Base-by-base conservation (phyloP, 495 filamentous ascomycete genomes). In the Thermochaetoides thermophila region DNA sequence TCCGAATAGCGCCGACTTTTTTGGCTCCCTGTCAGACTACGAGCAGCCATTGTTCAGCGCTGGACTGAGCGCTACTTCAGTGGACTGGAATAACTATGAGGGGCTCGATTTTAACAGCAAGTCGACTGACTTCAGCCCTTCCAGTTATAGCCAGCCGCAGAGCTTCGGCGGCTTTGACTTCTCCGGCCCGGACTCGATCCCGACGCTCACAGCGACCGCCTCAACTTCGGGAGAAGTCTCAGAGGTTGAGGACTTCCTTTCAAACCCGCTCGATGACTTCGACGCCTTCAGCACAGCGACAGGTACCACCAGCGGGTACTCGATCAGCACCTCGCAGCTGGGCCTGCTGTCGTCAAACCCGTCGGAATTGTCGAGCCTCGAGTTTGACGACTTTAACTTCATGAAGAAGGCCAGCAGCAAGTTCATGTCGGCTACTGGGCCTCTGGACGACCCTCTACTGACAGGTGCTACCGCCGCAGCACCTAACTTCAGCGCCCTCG, bases 191-290 rank as follows among this genome's bases (percentile, higher is more conserved):
- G 66, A 66, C 35, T 64, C 65, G 29, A 60, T 69, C 29, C 57
- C 63, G 28, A 71, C 66, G 5, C 58, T 74, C 35, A 63, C 61
- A 10, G 55, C 49, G 19, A 53, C 69, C 5, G 77, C 76, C 2
- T 82, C 78, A 3, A 84, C 76, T 7, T 83, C 78, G 2, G 79
- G 78, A 19, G 78, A 83, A 39, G 71, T 78, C 18, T 84, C 79
- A 10, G 79, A 84, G 52, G 70, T 70, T 10, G 79, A 81, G 33
- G 80, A 85, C 30, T 65, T 66, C 44, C 45, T 60, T 28, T 53
- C 64, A n/a, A 68, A 63, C 38, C 62, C 67, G 34, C 66, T 69
- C 37, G 70, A 73, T 31, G 60, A 68, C 6, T 69, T 63, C 18
- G 61, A 72, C 40, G 59, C 50, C 9, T 73, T 66, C 28, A 46